Percentiles rank a stretch among this genome's conserved stretches.
Conservation (phyloP, 768 basidiomycete species). For the Pleurotus platypus region DNA sequence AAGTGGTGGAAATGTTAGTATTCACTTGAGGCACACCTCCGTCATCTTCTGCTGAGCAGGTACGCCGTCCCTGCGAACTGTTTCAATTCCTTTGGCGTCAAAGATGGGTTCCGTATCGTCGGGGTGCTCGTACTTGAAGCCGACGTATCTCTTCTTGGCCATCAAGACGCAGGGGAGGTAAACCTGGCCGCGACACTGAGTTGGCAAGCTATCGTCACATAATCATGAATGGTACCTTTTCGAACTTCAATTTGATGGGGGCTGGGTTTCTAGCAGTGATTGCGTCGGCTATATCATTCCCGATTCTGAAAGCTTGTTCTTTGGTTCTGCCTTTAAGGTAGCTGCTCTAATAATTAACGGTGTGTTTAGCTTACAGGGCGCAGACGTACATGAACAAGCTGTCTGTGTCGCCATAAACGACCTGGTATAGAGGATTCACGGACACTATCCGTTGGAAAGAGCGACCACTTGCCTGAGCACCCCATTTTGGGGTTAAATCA, state of each 20-base stretch:
- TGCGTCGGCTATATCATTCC: constrained; percentile 86
- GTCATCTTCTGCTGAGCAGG: constrained; percentile 91
- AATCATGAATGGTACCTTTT: constrained; percentile 62
- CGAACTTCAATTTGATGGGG: constrained; percentile 95
- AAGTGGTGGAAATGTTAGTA: background rate
- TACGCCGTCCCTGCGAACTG: constrained; percentile 89
- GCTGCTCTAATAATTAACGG: constrained; percentile 19
- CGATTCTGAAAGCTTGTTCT: constrained; percentile 91
- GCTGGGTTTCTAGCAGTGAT: constrained; percentile 85
- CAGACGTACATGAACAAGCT: constrained; percentile 74
- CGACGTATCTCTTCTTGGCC: constrained; percentile 98
- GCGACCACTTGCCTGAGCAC: constrained; percentile 48
- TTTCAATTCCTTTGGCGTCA: constrained; percentile 98
- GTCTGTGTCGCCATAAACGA: constrained; percentile 98
- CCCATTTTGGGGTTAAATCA: constrained; percentile 78
- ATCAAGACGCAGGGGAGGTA: constrained; percentile 93
- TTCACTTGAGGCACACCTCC: constrained; percentile 84
- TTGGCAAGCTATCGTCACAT: background rate
- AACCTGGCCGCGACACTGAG: constrained; percentile 46
- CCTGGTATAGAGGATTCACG: constrained; percentile 28
- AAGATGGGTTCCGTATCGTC: constrained; percentile 79
- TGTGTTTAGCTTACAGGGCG: background rate
- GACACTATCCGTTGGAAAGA: background rate
- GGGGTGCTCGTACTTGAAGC: constrained; percentile 87
- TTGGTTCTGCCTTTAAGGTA: constrained; percentile 88